Evolutionary conservation across 2,329 filamentous ascomycete species (phyloP), one percentile per base, ranked within the genome.

Genomic region (Fusarium acutatum): DNA sequence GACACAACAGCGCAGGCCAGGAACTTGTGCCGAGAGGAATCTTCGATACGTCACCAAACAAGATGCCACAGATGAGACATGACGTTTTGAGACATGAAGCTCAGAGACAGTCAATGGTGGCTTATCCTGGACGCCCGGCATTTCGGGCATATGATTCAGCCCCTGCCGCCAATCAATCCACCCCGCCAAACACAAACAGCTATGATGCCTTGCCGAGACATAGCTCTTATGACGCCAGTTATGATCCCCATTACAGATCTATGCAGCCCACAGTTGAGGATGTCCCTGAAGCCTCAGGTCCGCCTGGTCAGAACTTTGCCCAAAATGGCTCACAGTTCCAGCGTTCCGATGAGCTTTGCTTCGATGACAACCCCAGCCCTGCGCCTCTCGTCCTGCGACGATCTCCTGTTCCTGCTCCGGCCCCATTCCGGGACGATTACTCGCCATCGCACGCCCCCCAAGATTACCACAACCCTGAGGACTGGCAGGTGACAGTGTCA

Each of bases 181-280:
- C 54, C 41, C 65, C 58, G 75, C 80, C 71, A 74, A 82, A 61
- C 65, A 78, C 41, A 67, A 80, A 66, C 46, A 65, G 69, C 6
- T 84, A 86, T 46, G 78, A 81, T 60, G 77, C 82, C 3, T 75
- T 83, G 3, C 82, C 84, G 5, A 84, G 85, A 44, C 86, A 89
- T 60, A 83, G 86, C 60, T 87, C 88, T 2, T 88, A 88, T 64
- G 88, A 91, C 68, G 78, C 80, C 34, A 79, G 73, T 8, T 84
- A 86, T 37, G 87, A 86, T 60, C 76, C 80, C 41, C 85, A 85
- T 44, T 82, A 84, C 75, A 84, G 85, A 65, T 85, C 86, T 2
- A 87, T 90, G 88, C 90, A 91, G 74, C 89, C 88, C 6, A 91
- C 87, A 12, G 89, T 90, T 11, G 91, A 92, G 77, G 90, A 92